Evolutionary conservation across 2,329 filamentous ascomycete species (phyloP).

Genomic region (Microcyclospora tardicrescens): DNA sequence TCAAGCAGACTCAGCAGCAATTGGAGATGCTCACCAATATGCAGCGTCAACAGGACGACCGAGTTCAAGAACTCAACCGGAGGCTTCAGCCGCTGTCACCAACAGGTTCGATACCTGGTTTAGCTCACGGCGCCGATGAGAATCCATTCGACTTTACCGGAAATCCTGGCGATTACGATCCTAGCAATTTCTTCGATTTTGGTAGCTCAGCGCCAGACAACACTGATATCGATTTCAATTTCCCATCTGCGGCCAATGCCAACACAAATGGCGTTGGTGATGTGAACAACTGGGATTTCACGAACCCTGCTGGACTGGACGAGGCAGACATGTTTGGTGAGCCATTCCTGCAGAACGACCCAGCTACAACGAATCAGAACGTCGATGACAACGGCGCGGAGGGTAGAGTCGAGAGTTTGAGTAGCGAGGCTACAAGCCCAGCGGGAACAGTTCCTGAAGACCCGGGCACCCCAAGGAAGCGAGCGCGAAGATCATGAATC

Average conservation of each 20-base stretch:
- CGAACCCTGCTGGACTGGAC: background rate
- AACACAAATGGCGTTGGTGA: conserved; percentile 1
- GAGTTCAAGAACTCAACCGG: conserved; percentile 61
- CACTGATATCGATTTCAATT: conserved; percentile 15
- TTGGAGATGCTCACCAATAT: conserved; percentile 67
- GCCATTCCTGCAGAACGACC: background rate
- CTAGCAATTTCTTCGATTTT: conserved; percentile 45
- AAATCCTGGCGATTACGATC: conserved; percentile 34
- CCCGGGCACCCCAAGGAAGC: conserved; percentile 15
- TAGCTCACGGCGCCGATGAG: conserved; percentile 31
- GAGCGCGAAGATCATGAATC: conserved; percentile 8
- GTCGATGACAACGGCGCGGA: conserved; percentile 6
- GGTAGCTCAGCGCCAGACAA: conserved; percentile 31
- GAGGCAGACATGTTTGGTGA: conserved; percentile 10
- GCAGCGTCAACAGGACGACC: conserved; percentile 64
- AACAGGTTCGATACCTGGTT: conserved; percentile 61
- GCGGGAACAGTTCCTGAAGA: conserved; percentile 8
- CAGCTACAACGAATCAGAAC: background rate
- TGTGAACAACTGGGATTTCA: conserved; percentile 11
- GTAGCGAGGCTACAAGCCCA: conserved; percentile 27
- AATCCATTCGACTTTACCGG: conserved; percentile 25
- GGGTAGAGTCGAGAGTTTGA: conserved; percentile 29
- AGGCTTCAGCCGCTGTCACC: conserved; percentile 70
- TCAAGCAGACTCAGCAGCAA: conserved; percentile 58
- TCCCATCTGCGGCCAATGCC: conserved; percentile 10